Percentiles rank a stretch among this genome's conserved stretches.
Conservation (phyloP, 108 stramenopile species). For the Seminavis robusta region DNA sequence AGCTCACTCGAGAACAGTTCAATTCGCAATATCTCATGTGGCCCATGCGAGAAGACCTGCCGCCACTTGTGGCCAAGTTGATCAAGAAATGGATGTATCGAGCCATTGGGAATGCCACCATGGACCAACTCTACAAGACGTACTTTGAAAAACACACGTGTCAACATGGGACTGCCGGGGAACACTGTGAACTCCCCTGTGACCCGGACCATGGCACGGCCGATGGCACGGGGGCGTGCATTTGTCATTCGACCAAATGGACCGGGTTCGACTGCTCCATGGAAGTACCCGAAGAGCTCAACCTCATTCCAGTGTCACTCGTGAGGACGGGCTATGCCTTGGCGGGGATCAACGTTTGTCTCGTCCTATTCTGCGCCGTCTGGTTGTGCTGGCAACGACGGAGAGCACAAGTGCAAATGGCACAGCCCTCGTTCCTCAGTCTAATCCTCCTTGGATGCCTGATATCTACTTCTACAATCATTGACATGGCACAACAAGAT, state of each 20-base stretch:
- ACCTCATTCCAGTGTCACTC: not conserved
- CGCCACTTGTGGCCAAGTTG: not conserved
- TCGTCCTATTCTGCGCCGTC: not conserved
- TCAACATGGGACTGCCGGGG: constrained; percentile 12
- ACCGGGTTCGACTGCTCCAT: constrained; percentile 11
- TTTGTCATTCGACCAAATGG: constrained; percentile 10
- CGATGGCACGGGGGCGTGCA: constrained; percentile 2
- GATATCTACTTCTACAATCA: constrained; percentile 3
- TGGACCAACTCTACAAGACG: constrained; percentile 7
- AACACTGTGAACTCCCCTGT: no score
- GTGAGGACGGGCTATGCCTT: not conserved
- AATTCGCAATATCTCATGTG: not conserved
- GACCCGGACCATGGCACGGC: no score
- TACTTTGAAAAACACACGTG: constrained; percentile 12
- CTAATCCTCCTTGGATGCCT: constrained; percentile 10
- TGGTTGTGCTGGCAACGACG: constrained; percentile 7
- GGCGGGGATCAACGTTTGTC: not conserved
- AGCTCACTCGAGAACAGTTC: constrained; percentile 1
- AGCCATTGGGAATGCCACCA: not conserved
- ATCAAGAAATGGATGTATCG: constrained; percentile 17
- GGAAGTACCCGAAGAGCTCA: constrained; percentile 1
- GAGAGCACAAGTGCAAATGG: no score
- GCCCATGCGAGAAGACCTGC: constrained; percentile 2
- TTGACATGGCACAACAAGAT: constrained; percentile 2
- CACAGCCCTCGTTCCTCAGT: constrained; percentile 7